Base-by-base conservation (phyloP, 306 rosid species). In the Lathyrus oleraceus region DNA sequence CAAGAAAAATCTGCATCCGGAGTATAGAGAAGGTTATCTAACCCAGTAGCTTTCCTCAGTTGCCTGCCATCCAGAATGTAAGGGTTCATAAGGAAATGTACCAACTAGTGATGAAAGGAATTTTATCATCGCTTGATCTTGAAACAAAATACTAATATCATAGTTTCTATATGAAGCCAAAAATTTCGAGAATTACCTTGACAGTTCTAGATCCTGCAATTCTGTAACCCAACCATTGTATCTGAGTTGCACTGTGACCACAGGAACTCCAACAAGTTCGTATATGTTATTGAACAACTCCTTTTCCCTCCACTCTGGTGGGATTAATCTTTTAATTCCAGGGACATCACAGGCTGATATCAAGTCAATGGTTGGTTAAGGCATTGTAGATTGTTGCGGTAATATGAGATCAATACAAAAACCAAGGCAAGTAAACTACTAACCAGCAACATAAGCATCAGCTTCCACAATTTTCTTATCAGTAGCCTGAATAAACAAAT, bases 1-100 rank as follows among this genome's bases (percentile, higher is more conserved):
- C 97, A 94, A 43, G 99, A 94, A 81, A 94, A 94, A 85, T 94
- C 97, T 32, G 99, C 99, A 81, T 94, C 99, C 21, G 97, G 99
- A 60, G 96, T 94, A 73, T 94, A 94, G 70, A 94, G 97, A 69
- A 94, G 99, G 80, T 94, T 94, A 79, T 94, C 97, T 67, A 94
- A 75, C 69, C 99, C 99, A 52, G 77, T 72, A 64, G 99, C 99
- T 85, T 77, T 84, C 74, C 63, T 81, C 74, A 78, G 83, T 81
- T 85, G 88, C 95, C 99, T 92, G 78, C 35, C 68, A 81, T 66
- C 30, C 70, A 83, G 42, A 78, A 79, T 57, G 69, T 13, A 85
- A 66, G 63, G 72, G 59, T 74, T 72, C 76, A 77, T 74, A 10
- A 78, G 70, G 63, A 71, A 73, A 35, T 73, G 48, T 44, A 80